Evolutionary conservation across 179 eudicot genomes (phyloP).

Genomic region (Heliamphora pulchella): DNA sequence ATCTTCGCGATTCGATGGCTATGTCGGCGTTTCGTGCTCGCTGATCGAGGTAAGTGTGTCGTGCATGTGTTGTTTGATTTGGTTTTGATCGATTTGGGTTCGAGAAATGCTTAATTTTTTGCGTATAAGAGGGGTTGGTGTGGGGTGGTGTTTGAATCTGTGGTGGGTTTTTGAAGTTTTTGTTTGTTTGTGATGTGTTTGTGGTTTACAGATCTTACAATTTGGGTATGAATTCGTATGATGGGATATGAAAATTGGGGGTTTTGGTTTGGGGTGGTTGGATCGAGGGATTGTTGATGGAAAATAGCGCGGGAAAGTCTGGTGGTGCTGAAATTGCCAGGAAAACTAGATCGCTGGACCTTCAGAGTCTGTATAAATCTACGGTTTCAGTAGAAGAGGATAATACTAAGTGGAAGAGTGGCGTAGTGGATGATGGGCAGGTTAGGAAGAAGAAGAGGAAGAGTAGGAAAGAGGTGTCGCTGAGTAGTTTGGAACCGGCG

Average conservation of each 20-base stretch:
- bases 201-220: conserved; percentile 61
- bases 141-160: background rate
- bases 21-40: background rate
- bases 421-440: conserved; percentile 21
- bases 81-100: conserved; percentile 8
- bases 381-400: conserved; percentile 27
- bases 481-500: conserved; percentile 28
- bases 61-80: background rate
- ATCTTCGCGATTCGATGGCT: conserved; percentile 10
- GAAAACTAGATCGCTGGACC: conserved; percentile 51
- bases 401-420: conserved; percentile 22
- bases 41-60: conserved; percentile 14
- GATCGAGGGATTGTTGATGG: conserved; percentile 74
- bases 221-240: conserved; percentile 29
- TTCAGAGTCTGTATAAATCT: conserved; percentile 40
- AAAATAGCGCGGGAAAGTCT: conserved; percentile 46
- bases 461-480: conserved; percentile 29
- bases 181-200: conserved; percentile 22
- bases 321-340: conserved; percentile 39
- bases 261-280: conserved; percentile 31
- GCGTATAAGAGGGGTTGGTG: background rate
- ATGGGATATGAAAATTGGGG: conserved; percentile 49
- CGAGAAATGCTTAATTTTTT: conserved; percentile 5
- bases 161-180: conserved; percentile 5
- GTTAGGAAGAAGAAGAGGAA: conserved; percentile 29